These are phyloP conservation scores for Apocynum venetum DNA, from an alignment of 257 asterid genomes.

Conservation along the genomic window DNA sequence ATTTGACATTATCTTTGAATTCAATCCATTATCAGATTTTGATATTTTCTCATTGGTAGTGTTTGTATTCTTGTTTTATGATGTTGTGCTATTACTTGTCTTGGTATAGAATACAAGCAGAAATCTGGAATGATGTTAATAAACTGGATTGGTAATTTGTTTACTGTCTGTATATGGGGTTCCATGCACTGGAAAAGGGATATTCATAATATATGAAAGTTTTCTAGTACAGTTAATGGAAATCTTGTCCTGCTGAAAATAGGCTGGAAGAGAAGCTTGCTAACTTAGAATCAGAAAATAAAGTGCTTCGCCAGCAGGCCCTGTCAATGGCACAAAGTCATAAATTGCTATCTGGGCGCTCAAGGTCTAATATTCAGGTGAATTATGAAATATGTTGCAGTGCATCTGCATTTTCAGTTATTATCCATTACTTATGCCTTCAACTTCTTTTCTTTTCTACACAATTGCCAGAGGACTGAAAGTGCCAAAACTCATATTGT, in stretches of 20 bases:
- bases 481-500: slow-evolving; percentile 57
- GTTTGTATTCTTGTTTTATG: neutral
- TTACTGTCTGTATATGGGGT: neutral
- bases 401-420: slow-evolving; percentile 15
- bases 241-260: slow-evolving; percentile 29
- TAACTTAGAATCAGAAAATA: slow-evolving; percentile 90
- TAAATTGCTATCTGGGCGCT: slow-evolving; percentile 67
- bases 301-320: slow-evolving; percentile 98
- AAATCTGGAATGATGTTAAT: neutral
- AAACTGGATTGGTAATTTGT: neutral
- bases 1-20: neutral
- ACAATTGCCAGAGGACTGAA: slow-evolving; percentile 61
- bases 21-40: neutral
- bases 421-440: slow-evolving; percentile 27
- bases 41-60: neutral
- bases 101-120: neutral
- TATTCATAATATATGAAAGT: slow-evolving; percentile 1
- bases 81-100: neutral
- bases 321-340: slow-evolving; percentile 86
- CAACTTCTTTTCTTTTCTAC: slow-evolving; percentile 21
- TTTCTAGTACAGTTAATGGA: slow-evolving; percentile 19
- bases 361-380: slow-evolving; percentile 89
- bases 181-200: slow-evolving; percentile 18
- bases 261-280: slow-evolving; percentile 93
- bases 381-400: slow-evolving; percentile 13